Evolutionary conservation across 768 basidiomycete genomes (phyloP).

Genomic region (Suillus spraguei): DNA sequence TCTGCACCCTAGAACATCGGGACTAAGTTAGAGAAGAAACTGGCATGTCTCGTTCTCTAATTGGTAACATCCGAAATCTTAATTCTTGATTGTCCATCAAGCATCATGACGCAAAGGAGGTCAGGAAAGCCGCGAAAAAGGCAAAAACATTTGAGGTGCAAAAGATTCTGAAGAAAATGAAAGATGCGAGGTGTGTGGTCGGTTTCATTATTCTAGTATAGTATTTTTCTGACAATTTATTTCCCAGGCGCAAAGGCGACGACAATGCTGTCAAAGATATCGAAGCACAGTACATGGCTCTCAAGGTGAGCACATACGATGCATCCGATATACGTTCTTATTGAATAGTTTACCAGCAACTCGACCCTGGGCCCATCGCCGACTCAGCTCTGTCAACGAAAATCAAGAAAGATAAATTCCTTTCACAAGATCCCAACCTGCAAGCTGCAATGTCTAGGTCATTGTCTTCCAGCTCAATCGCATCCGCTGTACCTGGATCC

Average conservation of each 20-base stretch:
- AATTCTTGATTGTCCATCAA: conserved; percentile 34
- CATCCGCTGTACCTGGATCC: conserved; percentile 43
- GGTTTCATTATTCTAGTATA: neutral
- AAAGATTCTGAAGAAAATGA: conserved; percentile 82
- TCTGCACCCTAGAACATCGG: conserved; percentile 29
- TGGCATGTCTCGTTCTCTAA: conserved; percentile 43
- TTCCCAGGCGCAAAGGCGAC: conserved; percentile 38
- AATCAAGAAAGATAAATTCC: conserved; percentile 67
- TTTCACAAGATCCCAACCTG: conserved; percentile 53
- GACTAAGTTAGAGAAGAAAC: conserved; percentile 51
- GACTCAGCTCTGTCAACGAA: conserved; percentile 69
- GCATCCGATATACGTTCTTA: neutral
- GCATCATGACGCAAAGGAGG: conserved; percentile 77
- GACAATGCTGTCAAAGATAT: conserved; percentile 44
- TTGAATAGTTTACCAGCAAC: conserved; percentile 40
- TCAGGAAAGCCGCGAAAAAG: conserved; percentile 78
- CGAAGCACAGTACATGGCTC: conserved; percentile 57
- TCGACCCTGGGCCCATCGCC: conserved; percentile 61
- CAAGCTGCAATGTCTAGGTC: conserved; percentile 48
- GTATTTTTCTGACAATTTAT: conserved; percentile 8
- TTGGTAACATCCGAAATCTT: conserved; percentile 12
- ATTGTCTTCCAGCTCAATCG: conserved; percentile 38
- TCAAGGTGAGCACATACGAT: conserved; percentile 58
- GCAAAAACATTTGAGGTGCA: conserved; percentile 80
- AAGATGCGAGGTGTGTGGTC: conserved; percentile 56